Percentiles rank a stretch among this genome's conserved stretches.
Evolutionary conservation across 2,329 filamentous ascomycete species (phyloP).

Genomic region (Botrytis byssoidea): DNA sequence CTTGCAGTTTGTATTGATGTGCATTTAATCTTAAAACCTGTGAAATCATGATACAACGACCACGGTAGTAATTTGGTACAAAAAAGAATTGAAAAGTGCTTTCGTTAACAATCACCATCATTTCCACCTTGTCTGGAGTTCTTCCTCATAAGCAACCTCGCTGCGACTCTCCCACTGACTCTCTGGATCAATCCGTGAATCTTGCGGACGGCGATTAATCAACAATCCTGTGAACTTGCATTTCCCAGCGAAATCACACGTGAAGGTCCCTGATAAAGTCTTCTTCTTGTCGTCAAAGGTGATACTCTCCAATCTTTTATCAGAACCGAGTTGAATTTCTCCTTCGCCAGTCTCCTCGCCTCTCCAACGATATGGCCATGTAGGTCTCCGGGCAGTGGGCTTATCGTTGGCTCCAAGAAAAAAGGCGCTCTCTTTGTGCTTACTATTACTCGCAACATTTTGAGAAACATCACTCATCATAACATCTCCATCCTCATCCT

Average conservation of each 20-base stretch:
- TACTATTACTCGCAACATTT: background rate
- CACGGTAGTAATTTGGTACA: background rate
- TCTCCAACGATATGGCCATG: conserved; percentile 29
- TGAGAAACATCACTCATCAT: conserved; percentile 15
- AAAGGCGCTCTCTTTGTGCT: conserved; percentile 22
- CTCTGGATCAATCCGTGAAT: conserved; percentile 23
- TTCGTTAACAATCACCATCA: conserved; percentile 6
- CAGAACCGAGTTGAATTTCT: conserved; percentile 26
- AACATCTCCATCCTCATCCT: conserved; percentile 25
- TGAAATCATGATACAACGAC: background rate
- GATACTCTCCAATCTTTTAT: conserved; percentile 18
- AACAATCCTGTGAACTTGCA: conserved; percentile 28
- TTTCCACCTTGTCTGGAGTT: conserved; percentile 19
- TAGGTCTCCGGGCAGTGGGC: conserved; percentile 25
- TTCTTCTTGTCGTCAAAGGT: conserved; percentile 26
- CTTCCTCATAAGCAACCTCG: conserved; percentile 24
- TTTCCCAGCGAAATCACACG: conserved; percentile 11
- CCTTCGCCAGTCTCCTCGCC: conserved; percentile 29
- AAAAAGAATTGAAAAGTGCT: background rate
- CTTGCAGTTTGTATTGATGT: background rate
- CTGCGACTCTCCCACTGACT: conserved; percentile 23
- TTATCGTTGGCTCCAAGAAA: conserved; percentile 23
- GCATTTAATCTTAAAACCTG: background rate
- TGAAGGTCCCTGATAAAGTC: conserved; percentile 25
- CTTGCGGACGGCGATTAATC: background rate